Percentiles rank a stretch among this genome's conserved stretches.
These are phyloP conservation scores for Boletellus sp. DNA, from an alignment of 768 basidiomycete genomes.

Conservation along the genomic window DNA sequence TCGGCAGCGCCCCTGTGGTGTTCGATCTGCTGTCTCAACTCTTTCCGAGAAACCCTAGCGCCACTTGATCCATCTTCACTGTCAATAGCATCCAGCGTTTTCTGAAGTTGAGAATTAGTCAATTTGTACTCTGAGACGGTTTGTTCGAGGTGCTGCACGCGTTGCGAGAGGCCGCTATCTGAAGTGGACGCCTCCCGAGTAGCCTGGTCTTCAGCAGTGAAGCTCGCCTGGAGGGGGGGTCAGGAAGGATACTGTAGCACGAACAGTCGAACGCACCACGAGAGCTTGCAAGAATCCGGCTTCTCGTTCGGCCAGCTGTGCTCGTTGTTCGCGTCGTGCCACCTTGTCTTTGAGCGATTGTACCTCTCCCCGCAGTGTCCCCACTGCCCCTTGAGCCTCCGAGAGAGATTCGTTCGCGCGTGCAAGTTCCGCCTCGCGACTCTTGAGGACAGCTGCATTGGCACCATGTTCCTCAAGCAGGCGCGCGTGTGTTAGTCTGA, in stretches of 20 bases:
- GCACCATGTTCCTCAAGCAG: constrained; percentile 68
- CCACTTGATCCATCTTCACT: constrained; percentile 29
- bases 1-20: constrained; percentile 36
- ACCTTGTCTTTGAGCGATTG: constrained; percentile 38
- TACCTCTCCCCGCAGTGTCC: constrained; percentile 35
- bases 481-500: constrained; percentile 59
- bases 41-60: constrained; percentile 29
- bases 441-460: constrained; percentile 47
- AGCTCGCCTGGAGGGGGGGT: constrained; percentile 50
- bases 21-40: constrained; percentile 39
- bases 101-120: constrained; percentile 42
- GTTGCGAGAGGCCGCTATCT: constrained; percentile 37
- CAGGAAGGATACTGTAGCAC: background rate
- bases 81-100: constrained; percentile 46
- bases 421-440: constrained; percentile 50
- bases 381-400: constrained; percentile 35
- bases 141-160: constrained; percentile 52
- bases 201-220: constrained; percentile 51
- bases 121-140: constrained; percentile 55
- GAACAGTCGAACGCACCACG: constrained; percentile 44
- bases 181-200: constrained; percentile 27
- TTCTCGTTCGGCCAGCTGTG: constrained; percentile 53
- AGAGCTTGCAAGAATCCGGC: constrained; percentile 64
- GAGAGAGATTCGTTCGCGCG: constrained; percentile 36
- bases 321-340: constrained; percentile 36